phyloP scores from a whole-genome alignment of 225 moss, liverwort and hornwort genomes.

The Pseudisothecium myosuroides region DNA sequence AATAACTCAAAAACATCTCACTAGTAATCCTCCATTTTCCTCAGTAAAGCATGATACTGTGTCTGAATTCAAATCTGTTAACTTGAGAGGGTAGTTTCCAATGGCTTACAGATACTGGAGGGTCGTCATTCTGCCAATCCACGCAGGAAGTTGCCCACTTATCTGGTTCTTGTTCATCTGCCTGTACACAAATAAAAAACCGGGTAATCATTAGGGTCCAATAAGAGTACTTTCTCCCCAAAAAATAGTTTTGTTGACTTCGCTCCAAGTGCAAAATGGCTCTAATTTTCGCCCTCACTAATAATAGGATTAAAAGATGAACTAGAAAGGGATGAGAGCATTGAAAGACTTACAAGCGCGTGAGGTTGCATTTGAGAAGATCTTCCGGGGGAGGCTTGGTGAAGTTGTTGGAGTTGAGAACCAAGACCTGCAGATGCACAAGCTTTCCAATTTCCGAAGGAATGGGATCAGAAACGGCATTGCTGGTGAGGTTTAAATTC shows the following conservation, averaged over 20 bases:
- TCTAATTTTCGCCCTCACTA: background rate
- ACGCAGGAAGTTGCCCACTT: background rate
- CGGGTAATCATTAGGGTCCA: background rate
- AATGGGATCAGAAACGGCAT: background rate
- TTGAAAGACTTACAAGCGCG: background rate
- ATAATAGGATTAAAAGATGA: background rate
- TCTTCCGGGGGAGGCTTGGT: background rate
- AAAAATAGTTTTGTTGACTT: too few relatives aligned
- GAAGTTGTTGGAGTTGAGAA: background rate
- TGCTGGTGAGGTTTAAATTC: background rate
- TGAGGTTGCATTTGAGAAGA: conserved; percentile 8
- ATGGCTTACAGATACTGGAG: background rate
- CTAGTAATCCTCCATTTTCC: background rate
- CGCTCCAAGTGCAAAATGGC: background rate
- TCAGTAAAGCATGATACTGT: background rate
- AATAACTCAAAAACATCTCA: background rate
- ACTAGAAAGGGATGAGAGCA: too few relatives aligned
- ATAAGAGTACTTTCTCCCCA: too few relatives aligned
- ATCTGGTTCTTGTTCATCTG: background rate
- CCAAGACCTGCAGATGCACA: background rate
- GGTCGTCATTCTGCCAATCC: background rate
- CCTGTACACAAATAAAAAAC: background rate
- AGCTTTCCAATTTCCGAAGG: background rate
- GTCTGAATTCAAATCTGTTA: background rate
- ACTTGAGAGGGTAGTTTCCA: background rate